Percentiles rank a stretch among this genome's conserved stretches.
Conservation (phyloP, 2,329 filamentous ascomycete genomes). For the Aspergillus luchuensis region DNA sequence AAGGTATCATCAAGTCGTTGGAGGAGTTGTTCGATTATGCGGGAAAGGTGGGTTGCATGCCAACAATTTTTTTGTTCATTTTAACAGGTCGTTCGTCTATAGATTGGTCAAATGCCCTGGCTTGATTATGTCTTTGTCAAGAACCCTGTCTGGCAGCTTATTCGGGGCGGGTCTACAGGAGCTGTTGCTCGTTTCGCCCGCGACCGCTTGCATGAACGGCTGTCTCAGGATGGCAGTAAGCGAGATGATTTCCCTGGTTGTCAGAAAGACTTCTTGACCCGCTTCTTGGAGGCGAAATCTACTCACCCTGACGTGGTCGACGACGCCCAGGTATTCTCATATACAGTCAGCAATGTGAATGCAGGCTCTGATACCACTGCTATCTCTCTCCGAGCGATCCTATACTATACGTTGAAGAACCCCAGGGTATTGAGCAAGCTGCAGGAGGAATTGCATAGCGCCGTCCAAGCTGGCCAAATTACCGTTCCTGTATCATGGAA, state of each 20-base stretch:
- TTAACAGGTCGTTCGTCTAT: background rate
- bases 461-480: conserved; percentile 23
- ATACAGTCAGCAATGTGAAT: conserved; percentile 29
- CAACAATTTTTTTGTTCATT: background rate
- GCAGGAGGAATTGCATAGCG: conserved; percentile 50
- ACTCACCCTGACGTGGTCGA: conserved; percentile 21
- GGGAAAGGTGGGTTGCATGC: conserved; percentile 18
- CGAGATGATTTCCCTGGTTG: background rate
- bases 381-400: conserved; percentile 30
- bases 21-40: conserved; percentile 31
- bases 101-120: conserved; percentile 36
- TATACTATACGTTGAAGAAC: conserved; percentile 34
- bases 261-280: conserved; percentile 24
- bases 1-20: conserved; percentile 34
- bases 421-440: conserved; percentile 41
- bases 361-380: conserved; percentile 41
- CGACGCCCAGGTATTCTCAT: conserved; percentile 29
- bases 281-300: background rate
- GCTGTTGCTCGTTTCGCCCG: conserved; percentile 28
- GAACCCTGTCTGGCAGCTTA: conserved; percentile 30
- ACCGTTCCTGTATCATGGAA: conserved; percentile 26
- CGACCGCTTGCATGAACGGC: conserved; percentile 23
- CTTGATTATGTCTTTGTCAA: conserved; percentile 39
- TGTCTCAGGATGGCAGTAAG: conserved; percentile 2
- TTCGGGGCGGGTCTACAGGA: conserved; percentile 22